Percentiles rank a stretch among this genome's conserved stretches.
These are phyloP conservation scores for Citrus cavaleriei DNA, from an alignment of 345 rosid genomes.

Conservation along the genomic window DNA sequence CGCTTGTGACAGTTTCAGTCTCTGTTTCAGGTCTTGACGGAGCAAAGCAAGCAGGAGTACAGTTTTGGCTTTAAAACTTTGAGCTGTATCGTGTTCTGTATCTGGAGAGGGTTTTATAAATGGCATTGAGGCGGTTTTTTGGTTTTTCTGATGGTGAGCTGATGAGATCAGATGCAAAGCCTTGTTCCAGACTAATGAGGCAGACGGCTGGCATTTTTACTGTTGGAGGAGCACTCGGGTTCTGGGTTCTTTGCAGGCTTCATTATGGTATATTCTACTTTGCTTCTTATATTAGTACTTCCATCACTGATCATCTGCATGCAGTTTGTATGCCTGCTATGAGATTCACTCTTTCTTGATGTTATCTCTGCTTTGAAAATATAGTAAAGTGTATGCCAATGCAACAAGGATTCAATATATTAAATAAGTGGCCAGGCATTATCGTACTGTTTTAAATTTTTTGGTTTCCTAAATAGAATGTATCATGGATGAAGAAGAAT, in stretches of 20 bases:
- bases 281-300: neutral
- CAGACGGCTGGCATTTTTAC: conserved; percentile 73
- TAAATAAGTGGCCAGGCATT: neutral
- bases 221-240: conserved; percentile 76
- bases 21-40: neutral
- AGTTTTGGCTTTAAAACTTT: neutral
- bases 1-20: neutral
- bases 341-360: neutral
- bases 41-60: neutral
- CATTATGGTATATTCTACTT: conserved; percentile 56
- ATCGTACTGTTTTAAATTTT: neutral
- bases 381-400: neutral
- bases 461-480: too few relatives aligned
- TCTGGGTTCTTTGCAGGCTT: conserved; percentile 81
- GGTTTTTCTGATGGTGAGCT: conserved; percentile 81
- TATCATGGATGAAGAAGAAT: neutral
- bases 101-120: conserved; percentile 5
- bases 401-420: neutral
- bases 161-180: conserved; percentile 79
- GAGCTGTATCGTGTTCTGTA: neutral
- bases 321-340: neutral
- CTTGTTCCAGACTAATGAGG: conserved; percentile 74
- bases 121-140: conserved; percentile 61
- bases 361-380: neutral
- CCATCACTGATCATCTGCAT: neutral